Evolutionary conservation across 208 protist genomes (phyloP).

Genomic region (Blechomonas ayalai): DNA sequence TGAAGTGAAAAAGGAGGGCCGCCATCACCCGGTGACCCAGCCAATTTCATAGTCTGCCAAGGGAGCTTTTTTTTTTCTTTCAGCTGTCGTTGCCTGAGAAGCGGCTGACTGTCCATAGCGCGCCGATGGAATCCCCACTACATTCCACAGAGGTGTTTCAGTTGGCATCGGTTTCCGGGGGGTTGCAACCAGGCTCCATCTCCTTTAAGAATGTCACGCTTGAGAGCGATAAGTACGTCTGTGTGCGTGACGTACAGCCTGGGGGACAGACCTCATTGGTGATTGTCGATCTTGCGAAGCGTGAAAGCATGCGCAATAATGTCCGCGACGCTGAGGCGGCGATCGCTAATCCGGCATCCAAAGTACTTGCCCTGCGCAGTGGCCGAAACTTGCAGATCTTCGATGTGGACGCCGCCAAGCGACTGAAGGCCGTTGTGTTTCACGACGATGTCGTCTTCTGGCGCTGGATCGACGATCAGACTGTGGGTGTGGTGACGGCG

Average conservation of each 20-base stretch:
- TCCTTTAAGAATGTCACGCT: slow-evolving; percentile 96
- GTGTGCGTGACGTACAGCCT: slow-evolving; percentile 92
- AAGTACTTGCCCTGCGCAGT: slow-evolving; percentile 96
- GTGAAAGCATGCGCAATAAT: slow-evolving; percentile 93
- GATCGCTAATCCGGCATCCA: slow-evolving; percentile 97
- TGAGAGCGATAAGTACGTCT: slow-evolving; percentile 98
- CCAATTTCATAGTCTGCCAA: too few species aligned
- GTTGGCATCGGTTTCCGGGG: slow-evolving; percentile 80
- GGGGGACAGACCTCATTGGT: slow-evolving; percentile 71
- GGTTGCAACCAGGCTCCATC: slow-evolving; percentile 91
- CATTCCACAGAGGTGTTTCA: slow-evolving; percentile 67
- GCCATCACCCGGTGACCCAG: too few species aligned
- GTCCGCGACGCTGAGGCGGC: slow-evolving; percentile 97
- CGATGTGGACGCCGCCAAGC: slow-evolving; percentile 95
- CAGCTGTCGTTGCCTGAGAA: too few species aligned
- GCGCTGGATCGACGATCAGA: slow-evolving; percentile 95
- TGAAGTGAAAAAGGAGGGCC: too few species aligned
- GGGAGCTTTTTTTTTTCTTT: too few species aligned
- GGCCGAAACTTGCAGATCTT: slow-evolving; percentile 97
- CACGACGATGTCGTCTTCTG: slow-evolving; percentile 96
- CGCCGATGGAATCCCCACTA: slow-evolving; percentile 60
- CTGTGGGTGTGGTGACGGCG: slow-evolving; percentile 94
- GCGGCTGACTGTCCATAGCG: too few species aligned
- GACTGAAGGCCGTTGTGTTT: slow-evolving; percentile 94
- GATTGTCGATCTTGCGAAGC: slow-evolving; percentile 95